Evolutionary conservation across 768 basidiomycete species (phyloP).

Genomic region (Royoungia palumana): DNA sequence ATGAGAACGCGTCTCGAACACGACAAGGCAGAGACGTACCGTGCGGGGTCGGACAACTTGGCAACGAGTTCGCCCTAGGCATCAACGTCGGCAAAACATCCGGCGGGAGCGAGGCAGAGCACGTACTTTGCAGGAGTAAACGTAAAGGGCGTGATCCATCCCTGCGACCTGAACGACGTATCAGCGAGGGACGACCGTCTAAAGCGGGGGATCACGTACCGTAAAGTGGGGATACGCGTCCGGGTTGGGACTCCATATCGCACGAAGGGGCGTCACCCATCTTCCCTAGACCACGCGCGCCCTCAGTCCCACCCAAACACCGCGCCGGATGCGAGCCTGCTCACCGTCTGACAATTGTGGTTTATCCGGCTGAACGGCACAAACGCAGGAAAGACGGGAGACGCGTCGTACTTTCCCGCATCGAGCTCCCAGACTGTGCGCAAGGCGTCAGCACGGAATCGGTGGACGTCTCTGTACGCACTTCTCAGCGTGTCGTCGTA

Average conservation of each 20-base stretch:
- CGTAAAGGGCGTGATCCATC: constrained; percentile 75
- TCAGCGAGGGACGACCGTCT: too few relatives aligned
- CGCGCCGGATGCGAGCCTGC: constrained; percentile 10
- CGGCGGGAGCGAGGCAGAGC: neutral
- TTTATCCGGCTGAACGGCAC: constrained; percentile 59
- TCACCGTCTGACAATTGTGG: constrained; percentile 81
- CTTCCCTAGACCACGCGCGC: constrained; percentile 49
- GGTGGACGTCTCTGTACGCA: constrained; percentile 34
- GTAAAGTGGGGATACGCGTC: constrained; percentile 83
- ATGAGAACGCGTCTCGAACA: neutral
- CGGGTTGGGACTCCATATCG: constrained; percentile 76
- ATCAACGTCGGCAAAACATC: neutral
- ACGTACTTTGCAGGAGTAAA: constrained; percentile 67
- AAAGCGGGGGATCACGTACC: constrained; percentile 36
- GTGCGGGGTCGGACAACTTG: constrained; percentile 52
- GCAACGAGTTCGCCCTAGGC: constrained; percentile 66
- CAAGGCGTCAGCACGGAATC: constrained; percentile 9
- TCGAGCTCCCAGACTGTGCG: constrained; percentile 73
- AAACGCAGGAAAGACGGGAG: constrained; percentile 53
- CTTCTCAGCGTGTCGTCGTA: constrained; percentile 77
- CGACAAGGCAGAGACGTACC: constrained; percentile 37
- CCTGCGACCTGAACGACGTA: constrained; percentile 55
- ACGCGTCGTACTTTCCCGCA: constrained; percentile 44
- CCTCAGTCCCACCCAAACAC: neutral
- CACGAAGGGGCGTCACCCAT: constrained; percentile 77